Evolutionary conservation across 106 monocot genomes (phyloP).

Genomic region (Hemerocallis citrina): DNA sequence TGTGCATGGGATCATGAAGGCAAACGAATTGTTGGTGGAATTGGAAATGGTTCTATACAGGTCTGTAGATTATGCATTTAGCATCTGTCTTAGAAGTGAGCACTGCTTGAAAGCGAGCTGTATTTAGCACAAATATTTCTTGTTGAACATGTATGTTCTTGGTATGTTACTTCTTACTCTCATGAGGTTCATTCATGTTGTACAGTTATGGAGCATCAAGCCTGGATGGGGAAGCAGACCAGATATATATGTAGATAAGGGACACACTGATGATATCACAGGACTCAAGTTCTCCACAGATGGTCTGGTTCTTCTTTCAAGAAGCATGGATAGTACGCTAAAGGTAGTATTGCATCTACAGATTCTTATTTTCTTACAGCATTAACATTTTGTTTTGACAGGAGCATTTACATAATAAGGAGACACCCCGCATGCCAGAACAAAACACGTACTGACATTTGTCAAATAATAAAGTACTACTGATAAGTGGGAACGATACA

Average conservation of each 20-base stretch:
- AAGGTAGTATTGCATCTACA: slow-evolving; percentile 30
- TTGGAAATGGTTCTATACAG: slow-evolving; percentile 98
- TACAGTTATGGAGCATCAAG: slow-evolving; percentile 89
- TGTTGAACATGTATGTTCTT: neutral
- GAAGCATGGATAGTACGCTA: slow-evolving; percentile 86
- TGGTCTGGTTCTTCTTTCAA: slow-evolving; percentile 77
- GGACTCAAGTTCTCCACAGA: slow-evolving; percentile 80
- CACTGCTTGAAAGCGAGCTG: neutral
- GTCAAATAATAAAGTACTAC: too few relatives aligned
- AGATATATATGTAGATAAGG: slow-evolving; percentile 72
- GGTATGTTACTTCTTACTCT: neutral
- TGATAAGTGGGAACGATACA: too few relatives aligned
- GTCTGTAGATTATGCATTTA: slow-evolving; percentile 17
- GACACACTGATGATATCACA: slow-evolving; percentile 89
- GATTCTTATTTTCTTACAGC: neutral
- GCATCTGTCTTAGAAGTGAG: neutral
- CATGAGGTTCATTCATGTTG: neutral
- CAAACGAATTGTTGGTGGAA: slow-evolving; percentile 80
- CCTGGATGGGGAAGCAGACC: slow-evolving; percentile 99
- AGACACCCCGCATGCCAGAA: too few relatives aligned
- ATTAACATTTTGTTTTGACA: neutral
- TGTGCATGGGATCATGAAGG: slow-evolving; percentile 98
- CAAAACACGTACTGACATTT: too few relatives aligned
- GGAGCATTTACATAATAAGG: too few relatives aligned
- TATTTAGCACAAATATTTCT: neutral